Base-by-base conservation (phyloP, 352 stramenopile genomes). In the Globisporangium acanthophoron region DNA sequence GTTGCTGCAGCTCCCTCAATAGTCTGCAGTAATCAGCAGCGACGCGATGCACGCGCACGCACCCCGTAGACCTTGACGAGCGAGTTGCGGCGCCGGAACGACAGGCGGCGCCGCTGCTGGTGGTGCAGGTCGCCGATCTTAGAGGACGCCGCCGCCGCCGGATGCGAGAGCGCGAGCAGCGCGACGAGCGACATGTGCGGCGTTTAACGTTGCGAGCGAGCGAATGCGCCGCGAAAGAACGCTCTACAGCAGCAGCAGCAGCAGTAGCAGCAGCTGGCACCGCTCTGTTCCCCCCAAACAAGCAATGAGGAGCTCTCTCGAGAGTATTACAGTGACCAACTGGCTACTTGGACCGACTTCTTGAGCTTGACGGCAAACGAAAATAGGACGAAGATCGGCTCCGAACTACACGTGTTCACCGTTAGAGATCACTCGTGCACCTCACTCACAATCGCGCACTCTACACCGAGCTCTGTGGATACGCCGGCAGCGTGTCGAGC, bases 401-500 rank as follows among this genome's bases (percentile, higher is more conserved):
- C 24, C 24, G 24, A 27, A 3, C 24, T 27, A 27, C 24, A 27
- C 24, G 24, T 27, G 3, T 27, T 27, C 24, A 27, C 24, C 24
- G 3, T 27, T 27, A 27, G 24, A 27, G 24, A 27, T 27, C 24
- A 27, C 24, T 27, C 24, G 24, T 27, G 24, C 24, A 27, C 24
- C 24, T 27, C 40, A n/a, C 40, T 45, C 15, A 21, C 11, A 45
- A 45, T 8, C 5, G 18, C 40, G 18, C 50, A 21, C 6, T 56
- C 51, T 56, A 56, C 1, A 27, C 37, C 4, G 31, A 45, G 9
- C 31, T 44, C 2, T 54, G 49, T 15, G 47, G 39, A 40, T 64
- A 66, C 24, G n/a, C 59, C 12, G 46, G 54, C 15, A 66, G 44
- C 27, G 60, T 66, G 39, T 41, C 60, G 15, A 40, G 35, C 15